Base-by-base conservation (phyloP, 2,329 filamentous ascomycete species). In the Fusarium nygamai region DNA sequence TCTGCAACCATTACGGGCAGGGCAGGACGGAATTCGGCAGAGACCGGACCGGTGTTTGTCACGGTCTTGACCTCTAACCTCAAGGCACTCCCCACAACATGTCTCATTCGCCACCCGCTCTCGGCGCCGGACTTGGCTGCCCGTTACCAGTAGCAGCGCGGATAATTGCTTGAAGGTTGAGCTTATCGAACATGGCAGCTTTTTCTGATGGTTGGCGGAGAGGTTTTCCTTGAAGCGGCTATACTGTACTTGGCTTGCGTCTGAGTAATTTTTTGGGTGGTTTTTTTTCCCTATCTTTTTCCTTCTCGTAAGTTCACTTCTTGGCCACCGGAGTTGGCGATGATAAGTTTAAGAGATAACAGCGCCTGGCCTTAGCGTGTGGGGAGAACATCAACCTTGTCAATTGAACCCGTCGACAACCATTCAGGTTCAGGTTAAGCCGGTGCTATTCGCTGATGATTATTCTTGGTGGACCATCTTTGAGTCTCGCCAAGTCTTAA, bases 101-200 rank as follows among this genome's bases (percentile, higher is more conserved):
- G 50, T 36, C 33, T 72, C 29, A 54, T 69, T 74, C 67, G 72
- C 72, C 72, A 74, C 72, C 51, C 50, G 33, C 66, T 66, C 61
- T 69, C 48, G 54, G 64, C 56, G 66, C 14, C 44, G 47, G 53
- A 22, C 67, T 74, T 74, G 72, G 72, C 72, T 34, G 61, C 61
- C 31, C 31, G 46, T 59, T 65, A 64, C 39, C 66, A 69, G 57
- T 70, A 59, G 51, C 66, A 69, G 57, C 33, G 27, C 48, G 57
- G 64, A 64, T 64, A 69, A 62, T 57, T 69, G 58, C 67, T 69
- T 64, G 48, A 43, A 57, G 44, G 33, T 17, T 56, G 60, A 70
- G 41, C 53, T 71, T 71, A 60, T 70, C 53, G 47, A 69, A 44
- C 50, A 57, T 53, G 39, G 36, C 67, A 66, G 36, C 60, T 74